Evolutionary conservation across 192 early-diverging fungal genomes (phyloP), one percentile per base, ranked within the genome.

Genomic region (Coemansia reversa): DNA sequence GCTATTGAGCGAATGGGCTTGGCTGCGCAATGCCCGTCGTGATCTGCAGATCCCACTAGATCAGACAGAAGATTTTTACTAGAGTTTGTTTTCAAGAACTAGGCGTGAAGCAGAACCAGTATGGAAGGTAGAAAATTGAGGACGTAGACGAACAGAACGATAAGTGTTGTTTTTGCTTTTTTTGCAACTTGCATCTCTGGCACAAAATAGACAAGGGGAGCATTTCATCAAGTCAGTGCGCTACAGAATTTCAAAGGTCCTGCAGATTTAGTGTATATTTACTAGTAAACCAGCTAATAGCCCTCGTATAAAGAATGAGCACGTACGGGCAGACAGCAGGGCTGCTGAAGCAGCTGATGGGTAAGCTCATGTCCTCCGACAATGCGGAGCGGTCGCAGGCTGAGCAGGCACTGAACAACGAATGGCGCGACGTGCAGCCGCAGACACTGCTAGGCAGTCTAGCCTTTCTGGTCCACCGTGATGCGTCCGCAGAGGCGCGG

Each of bases 361-460:
- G 67, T 61, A 70, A 54, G 55, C 76, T 84, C 60, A 79, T 83
- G 61, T 84, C 85, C 51, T 53, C 76, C 12, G 83, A 91, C 81
- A 89, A 89, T 62, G 71, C 60, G 22, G 83, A 73, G 56, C 83
- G 91, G 50, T 81, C 84, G 60, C 72, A 72, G 51, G 88, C 89
- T 42, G 91, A 92, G 72, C 70, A 66, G 28, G 48, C 78, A 55
- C 84, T 92, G 50, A 86, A 87, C 66, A 68, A 58, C 33, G 81
- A 85, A 62, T 88, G 86, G 85, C 69, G 86, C 56, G 65, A 71
- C 7, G 82, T 78, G 42, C 85, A 87, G 68, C 88, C 87, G 51
- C 74, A 86, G 63, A 67, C 85, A 19, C 65, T 88, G 42, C 63
- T 91, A 29, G 72, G 80, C 49, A 86, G 81, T 50, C 83, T 91